Conservation (phyloP, 768 basidiomycete genomes). For the Lentinula sp. region DNA sequence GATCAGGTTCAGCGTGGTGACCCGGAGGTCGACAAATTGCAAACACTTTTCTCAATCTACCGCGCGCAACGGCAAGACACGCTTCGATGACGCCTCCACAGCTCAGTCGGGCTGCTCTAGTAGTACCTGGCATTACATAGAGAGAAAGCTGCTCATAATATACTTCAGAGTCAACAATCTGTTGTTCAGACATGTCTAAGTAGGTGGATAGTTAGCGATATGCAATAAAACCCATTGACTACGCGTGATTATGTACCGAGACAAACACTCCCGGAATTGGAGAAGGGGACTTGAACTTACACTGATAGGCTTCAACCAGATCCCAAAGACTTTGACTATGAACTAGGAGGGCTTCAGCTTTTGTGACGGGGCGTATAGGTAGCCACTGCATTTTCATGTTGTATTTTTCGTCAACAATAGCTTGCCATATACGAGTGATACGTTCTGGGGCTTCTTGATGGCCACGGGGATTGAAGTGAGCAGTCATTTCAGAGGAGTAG, state of each 20-base stretch:
- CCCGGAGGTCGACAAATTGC: conserved; percentile 97
- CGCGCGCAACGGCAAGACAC: conserved; percentile 74
- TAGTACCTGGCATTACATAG: conserved; percentile 84
- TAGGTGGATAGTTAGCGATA: not conserved
- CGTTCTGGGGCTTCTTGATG: conserved; percentile 77
- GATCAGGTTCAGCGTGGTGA: conserved; percentile 96
- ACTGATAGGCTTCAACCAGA: conserved; percentile 75
- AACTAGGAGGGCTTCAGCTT: conserved; percentile 80
- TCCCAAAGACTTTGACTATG: conserved; percentile 92
- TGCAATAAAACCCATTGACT: not conserved
- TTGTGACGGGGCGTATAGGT: conserved; percentile 65
- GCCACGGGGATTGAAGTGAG: conserved; percentile 61
- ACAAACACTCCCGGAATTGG: not conserved
- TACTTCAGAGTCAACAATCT: conserved; percentile 65
- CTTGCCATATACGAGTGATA: conserved; percentile 69
- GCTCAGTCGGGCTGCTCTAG: conserved; percentile 78
- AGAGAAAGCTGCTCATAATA: conserved; percentile 92
- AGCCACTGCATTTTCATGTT: conserved; percentile 64
- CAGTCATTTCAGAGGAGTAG: conserved; percentile 82
- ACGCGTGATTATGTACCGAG: not conserved
- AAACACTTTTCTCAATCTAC: conserved; percentile 78
- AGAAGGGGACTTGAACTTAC: conserved; percentile 40
- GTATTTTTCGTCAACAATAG: conserved; percentile 53
- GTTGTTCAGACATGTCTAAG: conserved; percentile 67
- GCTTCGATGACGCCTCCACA: conserved; percentile 96